phyloP scores from a whole-genome alignment of 108 stramenopile genomes.

The Cyclostephanos invisitatus region DNA sequence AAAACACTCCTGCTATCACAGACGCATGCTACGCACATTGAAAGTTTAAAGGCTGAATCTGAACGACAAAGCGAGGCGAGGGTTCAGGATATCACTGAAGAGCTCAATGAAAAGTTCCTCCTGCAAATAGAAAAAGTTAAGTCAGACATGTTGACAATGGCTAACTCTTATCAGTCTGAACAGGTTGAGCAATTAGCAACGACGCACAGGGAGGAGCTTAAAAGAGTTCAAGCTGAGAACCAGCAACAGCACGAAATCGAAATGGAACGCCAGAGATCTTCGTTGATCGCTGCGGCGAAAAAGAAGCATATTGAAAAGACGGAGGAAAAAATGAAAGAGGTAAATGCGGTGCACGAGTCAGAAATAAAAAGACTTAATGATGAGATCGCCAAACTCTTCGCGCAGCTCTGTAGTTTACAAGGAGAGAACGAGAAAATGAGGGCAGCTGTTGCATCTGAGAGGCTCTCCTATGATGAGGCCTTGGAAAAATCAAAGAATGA shows the following conservation, averaged over 20 bases:
- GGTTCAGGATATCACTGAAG: background rate
- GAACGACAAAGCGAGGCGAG: slow-evolving; percentile 1
- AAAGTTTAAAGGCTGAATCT: background rate
- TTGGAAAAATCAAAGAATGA: slow-evolving; percentile 9
- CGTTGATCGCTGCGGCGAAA: background rate
- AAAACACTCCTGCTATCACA: background rate
- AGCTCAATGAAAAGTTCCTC: background rate
- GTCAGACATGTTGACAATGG: slow-evolving; percentile 6
- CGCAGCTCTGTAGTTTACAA: background rate
- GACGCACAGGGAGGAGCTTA: slow-evolving; percentile 26
- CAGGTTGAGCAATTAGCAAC: slow-evolving; percentile 17
- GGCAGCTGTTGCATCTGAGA: background rate
- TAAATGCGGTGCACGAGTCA: slow-evolving; percentile 2
- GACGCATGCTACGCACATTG: slow-evolving; percentile 1
- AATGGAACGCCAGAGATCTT: slow-evolving; percentile 6
- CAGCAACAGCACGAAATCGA: slow-evolving; percentile 12
- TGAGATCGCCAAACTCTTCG: slow-evolving; percentile 16
- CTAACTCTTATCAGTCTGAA: slow-evolving; percentile 16
- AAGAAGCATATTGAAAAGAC: slow-evolving; percentile 1
- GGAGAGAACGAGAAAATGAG: slow-evolving; percentile 10
- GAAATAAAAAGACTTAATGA: slow-evolving; percentile 11
- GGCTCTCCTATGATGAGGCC: slow-evolving; percentile 3
- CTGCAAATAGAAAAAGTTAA: slow-evolving; percentile 10
- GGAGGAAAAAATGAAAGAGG: slow-evolving; percentile 1
- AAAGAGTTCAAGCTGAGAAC: slow-evolving; percentile 7